These are phyloP conservation scores for Barnettozyma salicaria DNA, from an alignment of 805 yeast genomes.

Conservation along the genomic window DNA sequence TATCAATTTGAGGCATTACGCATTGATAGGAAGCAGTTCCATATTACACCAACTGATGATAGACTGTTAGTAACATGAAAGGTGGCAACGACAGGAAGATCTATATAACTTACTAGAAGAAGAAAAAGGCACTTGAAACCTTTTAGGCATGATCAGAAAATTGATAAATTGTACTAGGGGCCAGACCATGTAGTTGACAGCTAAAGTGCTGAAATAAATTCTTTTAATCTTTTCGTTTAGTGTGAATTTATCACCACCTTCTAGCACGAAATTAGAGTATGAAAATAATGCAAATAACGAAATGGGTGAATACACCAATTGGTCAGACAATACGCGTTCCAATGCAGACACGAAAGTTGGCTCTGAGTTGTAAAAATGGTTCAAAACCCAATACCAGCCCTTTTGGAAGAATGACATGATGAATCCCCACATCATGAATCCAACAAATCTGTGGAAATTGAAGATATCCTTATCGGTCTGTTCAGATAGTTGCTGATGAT, in stretches of 20 bases:
- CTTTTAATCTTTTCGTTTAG: conserved; percentile 57
- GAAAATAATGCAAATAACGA: conserved; percentile 75
- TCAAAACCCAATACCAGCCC: conserved; percentile 82
- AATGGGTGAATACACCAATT: conserved; percentile 81
- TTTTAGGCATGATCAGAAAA: conserved; percentile 61
- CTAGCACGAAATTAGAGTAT: conserved; percentile 78
- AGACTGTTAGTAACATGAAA: conserved; percentile 12
- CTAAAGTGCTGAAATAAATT: conserved; percentile 61
- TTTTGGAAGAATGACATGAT: conserved; percentile 77
- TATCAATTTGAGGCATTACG: conserved; percentile 47
- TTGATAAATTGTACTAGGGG: conserved; percentile 75
- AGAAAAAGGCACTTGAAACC: conserved; percentile 85
- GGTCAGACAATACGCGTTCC: conserved; percentile 85
- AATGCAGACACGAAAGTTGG: conserved; percentile 81
- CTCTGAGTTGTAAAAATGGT: conserved; percentile 69
- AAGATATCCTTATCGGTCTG: conserved; percentile 35
- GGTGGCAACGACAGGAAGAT: not conserved
- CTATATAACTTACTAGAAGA: conserved; percentile 53
- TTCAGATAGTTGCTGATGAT: conserved; percentile 28
- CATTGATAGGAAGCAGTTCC: conserved; percentile 91
- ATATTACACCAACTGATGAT: conserved; percentile 63
- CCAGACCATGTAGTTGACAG: conserved; percentile 72
- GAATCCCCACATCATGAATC: conserved; percentile 86
- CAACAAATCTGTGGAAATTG: conserved; percentile 62
- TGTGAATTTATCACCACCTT: conserved; percentile 61